phyloP scores from a whole-genome alignment of 495 filamentous ascomycete species.

The Penicillium silybi region DNA sequence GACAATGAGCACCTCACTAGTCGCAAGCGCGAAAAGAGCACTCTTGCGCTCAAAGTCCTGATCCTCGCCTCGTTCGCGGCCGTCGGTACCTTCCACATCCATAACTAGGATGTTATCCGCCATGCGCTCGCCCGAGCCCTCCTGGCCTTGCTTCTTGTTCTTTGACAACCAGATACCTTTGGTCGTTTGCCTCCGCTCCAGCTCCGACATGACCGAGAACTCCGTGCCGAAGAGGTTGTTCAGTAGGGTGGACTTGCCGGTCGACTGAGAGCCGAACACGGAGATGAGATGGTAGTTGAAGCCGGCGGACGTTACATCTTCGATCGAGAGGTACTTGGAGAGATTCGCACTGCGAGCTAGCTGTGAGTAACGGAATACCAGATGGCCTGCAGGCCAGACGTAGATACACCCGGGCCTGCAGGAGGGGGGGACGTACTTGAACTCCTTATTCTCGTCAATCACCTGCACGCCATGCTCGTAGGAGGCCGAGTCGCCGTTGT shows the following conservation, averaged over 20 bases:
- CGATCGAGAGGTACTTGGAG: constrained; percentile 72
- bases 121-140: constrained; percentile 53
- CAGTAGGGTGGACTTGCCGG: constrained; percentile 93
- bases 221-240: constrained; percentile 94
- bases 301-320: constrained; percentile 76
- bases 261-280: constrained; percentile 97
- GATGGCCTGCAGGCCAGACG: not conserved
- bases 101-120: constrained; percentile 97
- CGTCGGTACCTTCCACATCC: constrained; percentile 98
- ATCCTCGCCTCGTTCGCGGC: constrained; percentile 92
- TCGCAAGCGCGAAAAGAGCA: constrained; percentile 92
- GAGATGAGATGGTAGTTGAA: constrained; percentile 99
- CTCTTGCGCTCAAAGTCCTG: constrained; percentile 99
- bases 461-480: constrained; percentile 96
- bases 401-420: constrained; percentile 1
- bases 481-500: constrained; percentile 54
- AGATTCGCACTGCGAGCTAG: constrained; percentile 62
- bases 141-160: constrained; percentile 61
- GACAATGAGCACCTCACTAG: constrained; percentile 95
- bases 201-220: constrained; percentile 94
- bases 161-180: constrained; percentile 99
- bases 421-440: constrained; percentile 65
- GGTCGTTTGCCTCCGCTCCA: constrained; percentile 87
- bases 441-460: constrained; percentile 90
- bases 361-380: constrained; percentile 19